Evolutionary conservation across 768 basidiomycete genomes (phyloP).

Genomic region (Pluteus cervinus): DNA sequence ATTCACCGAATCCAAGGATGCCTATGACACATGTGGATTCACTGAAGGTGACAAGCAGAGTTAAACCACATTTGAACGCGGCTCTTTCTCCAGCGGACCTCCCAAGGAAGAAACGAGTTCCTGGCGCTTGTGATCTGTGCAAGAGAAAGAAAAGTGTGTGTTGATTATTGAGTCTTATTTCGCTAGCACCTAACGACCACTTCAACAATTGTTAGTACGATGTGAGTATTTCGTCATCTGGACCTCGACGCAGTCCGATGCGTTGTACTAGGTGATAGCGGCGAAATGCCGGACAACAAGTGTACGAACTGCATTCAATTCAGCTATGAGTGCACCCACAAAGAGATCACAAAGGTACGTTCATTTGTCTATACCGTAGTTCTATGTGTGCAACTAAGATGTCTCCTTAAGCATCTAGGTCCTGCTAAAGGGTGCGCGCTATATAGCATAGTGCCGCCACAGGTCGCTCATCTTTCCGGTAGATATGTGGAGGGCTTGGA

Average conservation of each 20-base stretch:
- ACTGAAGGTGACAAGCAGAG: too few relatives aligned
- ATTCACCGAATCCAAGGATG: too few relatives aligned
- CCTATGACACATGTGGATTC: too few relatives aligned
- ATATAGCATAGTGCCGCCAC: conserved; percentile 1
- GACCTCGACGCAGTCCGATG: conserved; percentile 2
- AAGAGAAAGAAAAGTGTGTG: conserved; percentile 63
- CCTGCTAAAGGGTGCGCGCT: conserved; percentile 50
- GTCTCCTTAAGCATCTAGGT: conserved; percentile 31
- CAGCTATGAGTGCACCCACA: conserved; percentile 58
- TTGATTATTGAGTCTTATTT: neutral
- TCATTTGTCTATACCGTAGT: neutral
- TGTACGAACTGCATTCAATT: conserved; percentile 62
- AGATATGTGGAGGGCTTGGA: conserved; percentile 64
- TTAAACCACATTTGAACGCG: too few relatives aligned
- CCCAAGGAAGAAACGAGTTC: conserved; percentile 57
- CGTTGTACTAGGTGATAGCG: conserved; percentile 54
- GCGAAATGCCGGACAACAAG: conserved; percentile 52
- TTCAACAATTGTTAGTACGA: conserved; percentile 18
- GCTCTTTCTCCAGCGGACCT: too few relatives aligned
- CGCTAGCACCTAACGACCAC: conserved; percentile 5
- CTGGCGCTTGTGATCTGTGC: conserved; percentile 70
- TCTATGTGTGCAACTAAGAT: conserved; percentile 3
- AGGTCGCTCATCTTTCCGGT: conserved; percentile 25
- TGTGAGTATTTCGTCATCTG: conserved; percentile 19
- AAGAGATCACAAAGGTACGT: conserved; percentile 62